Evolutionary conservation across 257 asterid species (phyloP), one percentile per base, ranked within the genome.

Genomic region (Scutellaria baicalensis): DNA sequence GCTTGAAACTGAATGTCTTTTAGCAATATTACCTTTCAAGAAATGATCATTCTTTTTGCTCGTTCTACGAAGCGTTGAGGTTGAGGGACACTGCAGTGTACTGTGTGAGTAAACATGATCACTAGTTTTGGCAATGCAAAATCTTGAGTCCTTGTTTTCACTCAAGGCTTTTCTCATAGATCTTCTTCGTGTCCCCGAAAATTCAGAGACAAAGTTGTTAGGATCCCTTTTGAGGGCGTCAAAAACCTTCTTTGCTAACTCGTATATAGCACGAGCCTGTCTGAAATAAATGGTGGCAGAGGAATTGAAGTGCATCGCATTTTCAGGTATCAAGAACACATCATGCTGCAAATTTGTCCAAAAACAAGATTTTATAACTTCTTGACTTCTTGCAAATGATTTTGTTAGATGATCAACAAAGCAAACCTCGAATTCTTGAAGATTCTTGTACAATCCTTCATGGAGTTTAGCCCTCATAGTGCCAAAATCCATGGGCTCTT

Each of bases 381-480:
- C 33, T 44, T 44, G 45, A 2, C 12, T 40, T 40, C 10, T 40
- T 40, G 45, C 33, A 40, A 10, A 40, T 40, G 45, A 40, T 40
- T 40, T 40, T 40, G 45, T 40, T 40, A 2, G 8, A 2, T 40
- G 7, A 13, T 13, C 1, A 45, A 45, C 12, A 23, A 51, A 71
- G 8, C 76, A 64, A 54, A 92, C 98, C 96, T 93, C 88, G 60
- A 90, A 93, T 54, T 90, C 86, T 74, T 89, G 78, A 38, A 90
- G 91, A 78, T 78, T 86, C 35, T 77, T 54, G 57, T 90, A 90
- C 95, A 90, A 73, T 58, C 92, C 97, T 76, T 93, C 96, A 31
- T 93, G 95, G 78, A 93, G 90, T 72, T 93, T 93, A 59, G 96
- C 97, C 79, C 97, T 84, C 92, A 91, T 90, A n/a, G 97, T 93